Conservation (phyloP, 768 basidiomycete genomes). For the Pisolithus sp. region DNA sequence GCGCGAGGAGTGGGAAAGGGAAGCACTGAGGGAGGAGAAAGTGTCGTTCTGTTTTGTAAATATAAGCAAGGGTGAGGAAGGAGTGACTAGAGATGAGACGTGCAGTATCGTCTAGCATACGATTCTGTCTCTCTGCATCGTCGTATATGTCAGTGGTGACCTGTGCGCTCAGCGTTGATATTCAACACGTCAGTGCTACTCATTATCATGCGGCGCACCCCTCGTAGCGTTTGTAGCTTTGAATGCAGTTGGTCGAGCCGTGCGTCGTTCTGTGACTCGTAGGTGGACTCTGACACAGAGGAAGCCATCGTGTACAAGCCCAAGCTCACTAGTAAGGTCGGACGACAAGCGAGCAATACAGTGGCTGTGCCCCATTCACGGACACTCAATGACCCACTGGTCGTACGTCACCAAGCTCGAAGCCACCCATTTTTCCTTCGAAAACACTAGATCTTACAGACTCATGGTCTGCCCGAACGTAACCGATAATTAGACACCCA, state of each 20-base stretch:
- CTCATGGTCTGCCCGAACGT: too few relatives aligned
- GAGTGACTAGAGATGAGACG: conserved; percentile 18
- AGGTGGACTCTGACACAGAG: conserved; percentile 58
- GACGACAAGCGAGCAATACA: not conserved
- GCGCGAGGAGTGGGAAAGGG: conserved; percentile 60
- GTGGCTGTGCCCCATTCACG: not conserved
- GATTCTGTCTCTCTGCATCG: conserved; percentile 79
- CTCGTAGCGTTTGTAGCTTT: conserved; percentile 74
- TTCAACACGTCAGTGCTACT: not conserved
- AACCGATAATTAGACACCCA: too few relatives aligned
- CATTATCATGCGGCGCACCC: conserved; percentile 40
- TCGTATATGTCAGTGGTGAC: conserved; percentile 84
- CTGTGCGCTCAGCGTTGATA: conserved; percentile 30
- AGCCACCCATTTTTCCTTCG: too few relatives aligned
- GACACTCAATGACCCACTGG: too few relatives aligned
- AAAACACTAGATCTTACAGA: too few relatives aligned
- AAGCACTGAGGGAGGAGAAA: conserved; percentile 58
- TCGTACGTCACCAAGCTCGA: too few relatives aligned
- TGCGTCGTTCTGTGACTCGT: conserved; percentile 83
- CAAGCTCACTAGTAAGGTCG: too few relatives aligned
- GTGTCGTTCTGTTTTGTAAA: conserved; percentile 44
- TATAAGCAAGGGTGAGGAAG: not conserved
- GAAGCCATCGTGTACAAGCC: conserved; percentile 35
- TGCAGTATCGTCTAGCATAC: conserved; percentile 71
- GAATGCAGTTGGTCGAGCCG: conserved; percentile 77